These are phyloP conservation scores for Geotrichum histeridarum DNA, from an alignment of 1,139 yeast genomes.

Conservation along the genomic window DNA sequence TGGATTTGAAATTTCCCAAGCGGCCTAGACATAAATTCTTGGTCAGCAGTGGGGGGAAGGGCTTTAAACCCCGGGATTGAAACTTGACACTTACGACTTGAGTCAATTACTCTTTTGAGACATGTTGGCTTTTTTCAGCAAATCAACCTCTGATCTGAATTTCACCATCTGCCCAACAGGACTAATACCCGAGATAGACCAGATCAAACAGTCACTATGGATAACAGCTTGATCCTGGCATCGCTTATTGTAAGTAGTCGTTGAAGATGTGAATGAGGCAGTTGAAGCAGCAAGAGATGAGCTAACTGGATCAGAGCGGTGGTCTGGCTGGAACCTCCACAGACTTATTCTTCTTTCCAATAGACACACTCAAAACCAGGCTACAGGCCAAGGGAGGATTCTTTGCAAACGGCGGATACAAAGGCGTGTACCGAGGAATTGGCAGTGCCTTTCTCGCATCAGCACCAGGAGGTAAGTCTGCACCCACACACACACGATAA, in stretches of 20 bases:
- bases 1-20: not conserved
- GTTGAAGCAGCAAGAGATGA: too few species aligned
- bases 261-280: not conserved
- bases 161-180: not conserved
- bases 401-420: slow-evolving; percentile 86
- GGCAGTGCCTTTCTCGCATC: slow-evolving; percentile 93
- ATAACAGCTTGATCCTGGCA: slow-evolving; percentile 29
- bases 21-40: not conserved
- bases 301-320: slow-evolving; percentile 53
- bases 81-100: not conserved
- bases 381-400: slow-evolving; percentile 95
- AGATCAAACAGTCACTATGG: slow-evolving; percentile 20
- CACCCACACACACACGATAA: not conserved
- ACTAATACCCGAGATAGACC: not conserved
- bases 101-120: not conserved
- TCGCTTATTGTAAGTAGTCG: slow-evolving; percentile 33
- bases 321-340: slow-evolving; percentile 96
- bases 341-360: slow-evolving; percentile 90
- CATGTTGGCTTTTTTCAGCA: not conserved
- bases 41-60: not conserved
- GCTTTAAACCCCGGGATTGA: not conserved
- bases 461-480: slow-evolving; percentile 59
- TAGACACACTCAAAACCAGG: slow-evolving; percentile 90
- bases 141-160: not conserved
- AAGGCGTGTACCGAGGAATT: slow-evolving; percentile 82